Percentiles rank a stretch among this genome's conserved stretches.
phyloP scores from a whole-genome alignment of 371 early-diverging fungal species.

The Ordospora colligata region DNA sequence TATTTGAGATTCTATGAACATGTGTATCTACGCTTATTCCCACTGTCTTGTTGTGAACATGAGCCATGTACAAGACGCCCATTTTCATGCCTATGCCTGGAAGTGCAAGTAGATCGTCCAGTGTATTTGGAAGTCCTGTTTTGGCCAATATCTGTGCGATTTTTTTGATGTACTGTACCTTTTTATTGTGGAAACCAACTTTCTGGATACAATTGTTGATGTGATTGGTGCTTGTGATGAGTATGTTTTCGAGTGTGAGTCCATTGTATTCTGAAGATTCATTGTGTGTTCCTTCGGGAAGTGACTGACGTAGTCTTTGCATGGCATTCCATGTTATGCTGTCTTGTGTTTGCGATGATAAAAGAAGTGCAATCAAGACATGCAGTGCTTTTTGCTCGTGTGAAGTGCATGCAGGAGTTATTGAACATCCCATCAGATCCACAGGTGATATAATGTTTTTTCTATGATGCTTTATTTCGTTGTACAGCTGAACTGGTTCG shows the following conservation, averaged over 20 bases:
- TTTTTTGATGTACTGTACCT: slow-evolving; percentile 58
- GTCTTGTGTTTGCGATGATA: slow-evolving; percentile 90
- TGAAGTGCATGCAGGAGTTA: background rate
- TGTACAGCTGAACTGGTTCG: slow-evolving; percentile 1
- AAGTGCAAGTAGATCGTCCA: slow-evolving; percentile 57
- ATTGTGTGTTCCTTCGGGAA: slow-evolving; percentile 65
- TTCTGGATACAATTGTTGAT: slow-evolving; percentile 68
- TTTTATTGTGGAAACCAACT: slow-evolving; percentile 83
- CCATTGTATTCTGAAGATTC: slow-evolving; percentile 26
- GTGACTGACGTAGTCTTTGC: slow-evolving; percentile 63
- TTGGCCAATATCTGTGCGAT: slow-evolving; percentile 4
- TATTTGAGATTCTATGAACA: slow-evolving; percentile 81
- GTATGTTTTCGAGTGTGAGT: slow-evolving; percentile 55
- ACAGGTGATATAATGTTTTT: slow-evolving; percentile 68
- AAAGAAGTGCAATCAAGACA: slow-evolving; percentile 74
- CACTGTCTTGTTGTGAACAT: slow-evolving; percentile 61
- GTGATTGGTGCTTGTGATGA: slow-evolving; percentile 56
- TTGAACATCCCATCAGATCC: slow-evolving; percentile 81
- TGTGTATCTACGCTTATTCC: slow-evolving; percentile 97
- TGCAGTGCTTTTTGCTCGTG: slow-evolving; percentile 66
- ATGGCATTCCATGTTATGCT: slow-evolving; percentile 62
- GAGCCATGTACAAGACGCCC: slow-evolving; percentile 61
- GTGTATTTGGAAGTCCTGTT: slow-evolving; percentile 51
- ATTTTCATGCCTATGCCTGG: slow-evolving; percentile 97
- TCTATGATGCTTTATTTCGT: slow-evolving; percentile 46